Evolutionary conservation across 2,329 filamentous ascomycete genomes (phyloP), one percentile per base, ranked within the genome.

Genomic region (Cytospora paraplurivora): DNA sequence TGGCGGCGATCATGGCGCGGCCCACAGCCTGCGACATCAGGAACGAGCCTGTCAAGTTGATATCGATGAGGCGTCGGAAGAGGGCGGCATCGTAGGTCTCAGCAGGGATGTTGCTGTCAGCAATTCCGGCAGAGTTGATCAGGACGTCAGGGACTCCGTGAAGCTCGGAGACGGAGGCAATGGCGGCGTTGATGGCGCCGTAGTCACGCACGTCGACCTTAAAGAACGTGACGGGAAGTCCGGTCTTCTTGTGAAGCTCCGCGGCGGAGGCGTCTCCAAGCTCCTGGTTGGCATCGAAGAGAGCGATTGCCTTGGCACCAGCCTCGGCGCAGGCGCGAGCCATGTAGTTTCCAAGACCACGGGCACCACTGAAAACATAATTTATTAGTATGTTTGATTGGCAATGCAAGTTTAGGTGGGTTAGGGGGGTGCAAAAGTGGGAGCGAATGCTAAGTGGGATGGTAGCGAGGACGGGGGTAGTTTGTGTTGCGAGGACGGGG

Each of bases 91-190:
- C 86, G 78, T 93, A 93, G 21, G 81, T 86, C 82, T 93, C 90
- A 56, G 89, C 90, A 76, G 90, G 89, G 79, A 93, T 90, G 82
- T 93, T 93, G 74, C 89, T 92, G 75, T 93, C 90, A 68, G 90
- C 90, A 67, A 93, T 92, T 73, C 90, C 90, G 53, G 90, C 90
- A 56, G 88, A 88, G 79, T 92, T 92, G 78, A 93, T 83, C n/a
- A 93, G 81, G 37, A 92, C 86, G 71, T 93, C 88, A 13, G 91
- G 85, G 12, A 83, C 79, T 59, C 90, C 90, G 69, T 88, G 90
- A 67, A 87, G 80, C 66, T 86, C 80, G 51, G 86, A 84, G 49
- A 91, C 85, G 63, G 85, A 82, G 67, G 86, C 81, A 59, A 93
- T 87, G 27, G 88, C 88, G 60, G 87, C 85, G 70, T 87, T 84